phyloP scores from a whole-genome alignment of 139 green algal genomes.

The Volvox africanus region DNA sequence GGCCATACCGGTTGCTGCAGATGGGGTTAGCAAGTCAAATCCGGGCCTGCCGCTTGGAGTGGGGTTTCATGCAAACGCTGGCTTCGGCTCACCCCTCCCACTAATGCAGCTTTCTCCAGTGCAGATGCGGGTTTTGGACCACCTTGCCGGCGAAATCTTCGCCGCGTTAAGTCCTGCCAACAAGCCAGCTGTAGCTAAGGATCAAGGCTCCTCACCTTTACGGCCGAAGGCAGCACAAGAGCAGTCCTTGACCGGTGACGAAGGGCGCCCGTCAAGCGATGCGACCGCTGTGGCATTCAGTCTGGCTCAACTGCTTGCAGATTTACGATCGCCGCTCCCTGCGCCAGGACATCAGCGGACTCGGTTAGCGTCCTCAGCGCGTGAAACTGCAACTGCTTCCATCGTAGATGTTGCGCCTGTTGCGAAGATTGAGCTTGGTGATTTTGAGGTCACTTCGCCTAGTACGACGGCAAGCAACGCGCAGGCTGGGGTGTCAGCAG shows the following conservation, averaged over 20 bases:
- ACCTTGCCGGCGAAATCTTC: background rate
- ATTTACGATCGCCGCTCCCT: background rate
- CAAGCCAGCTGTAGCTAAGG: background rate
- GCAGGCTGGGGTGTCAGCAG: background rate
- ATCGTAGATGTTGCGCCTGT: too few species aligned
- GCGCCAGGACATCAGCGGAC: background rate
- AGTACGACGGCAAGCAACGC: too few species aligned
- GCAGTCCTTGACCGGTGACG: background rate
- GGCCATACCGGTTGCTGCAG: background rate
- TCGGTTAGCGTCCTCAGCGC: background rate
- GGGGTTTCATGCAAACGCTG: background rate
- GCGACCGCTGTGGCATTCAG: background rate
- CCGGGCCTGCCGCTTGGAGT: too few species aligned
- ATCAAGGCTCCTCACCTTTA: background rate
- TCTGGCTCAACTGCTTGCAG: background rate
- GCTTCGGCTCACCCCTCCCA: slow-evolving; percentile 15
- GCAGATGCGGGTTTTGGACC: slow-evolving; percentile 19
- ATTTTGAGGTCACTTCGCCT: too few species aligned
- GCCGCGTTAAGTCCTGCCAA: background rate
- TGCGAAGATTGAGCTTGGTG: too few species aligned
- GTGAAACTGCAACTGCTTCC: too few species aligned
- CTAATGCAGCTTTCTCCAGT: slow-evolving; percentile 20
- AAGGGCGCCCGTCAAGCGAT: background rate
- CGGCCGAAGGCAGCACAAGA: background rate
- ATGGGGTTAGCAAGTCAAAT: too few species aligned